A percentile compares a stretch with the other conserved stretches of the same genome.
Conservation (phyloP, 371 early-diverging fungal genomes). For the Choanephora cucurbitarum region DNA sequence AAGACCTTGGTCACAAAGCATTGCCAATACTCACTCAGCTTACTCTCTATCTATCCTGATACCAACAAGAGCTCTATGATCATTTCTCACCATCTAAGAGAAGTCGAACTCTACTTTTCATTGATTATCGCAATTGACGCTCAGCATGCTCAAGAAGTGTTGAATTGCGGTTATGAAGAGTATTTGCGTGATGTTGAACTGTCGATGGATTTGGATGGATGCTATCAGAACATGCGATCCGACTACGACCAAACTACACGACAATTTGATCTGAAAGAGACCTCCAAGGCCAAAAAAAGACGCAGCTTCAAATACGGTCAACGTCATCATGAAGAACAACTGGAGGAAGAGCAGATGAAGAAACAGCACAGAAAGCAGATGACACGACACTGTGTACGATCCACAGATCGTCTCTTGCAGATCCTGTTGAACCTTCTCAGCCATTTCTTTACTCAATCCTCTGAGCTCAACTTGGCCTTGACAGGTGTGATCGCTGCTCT, state of each 20-base stretch:
- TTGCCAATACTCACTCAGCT: constrained; percentile 70
- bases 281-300: constrained; percentile 46
- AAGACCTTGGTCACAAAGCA: constrained; percentile 76
- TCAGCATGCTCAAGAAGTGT: constrained; percentile 52
- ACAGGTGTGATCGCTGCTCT: constrained; percentile 87
- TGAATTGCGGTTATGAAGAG: constrained; percentile 69
- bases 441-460: constrained; percentile 85
- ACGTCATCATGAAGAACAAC: constrained; percentile 37
- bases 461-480: constrained; percentile 86
- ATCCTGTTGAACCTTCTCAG: constrained; percentile 64
- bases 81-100: constrained; percentile 68
- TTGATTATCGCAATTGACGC: constrained; percentile 65
- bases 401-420: constrained; percentile 68
- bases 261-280: constrained; percentile 14
- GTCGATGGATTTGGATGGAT: constrained; percentile 62
- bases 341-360: constrained; percentile 1
- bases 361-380: constrained; percentile 1
- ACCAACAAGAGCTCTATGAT: constrained; percentile 29
- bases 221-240: constrained; percentile 54
- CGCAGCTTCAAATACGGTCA: constrained; percentile 66
- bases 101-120: constrained; percentile 71
- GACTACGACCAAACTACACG: constrained; percentile 13
- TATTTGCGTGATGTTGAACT: constrained; percentile 80
- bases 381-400: constrained; percentile 51
- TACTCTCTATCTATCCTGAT: constrained; percentile 70